These are phyloP conservation scores for Sphagnum fallax DNA, from an alignment of 228 moss, liverwort and hornwort species.

Conservation along the genomic window DNA sequence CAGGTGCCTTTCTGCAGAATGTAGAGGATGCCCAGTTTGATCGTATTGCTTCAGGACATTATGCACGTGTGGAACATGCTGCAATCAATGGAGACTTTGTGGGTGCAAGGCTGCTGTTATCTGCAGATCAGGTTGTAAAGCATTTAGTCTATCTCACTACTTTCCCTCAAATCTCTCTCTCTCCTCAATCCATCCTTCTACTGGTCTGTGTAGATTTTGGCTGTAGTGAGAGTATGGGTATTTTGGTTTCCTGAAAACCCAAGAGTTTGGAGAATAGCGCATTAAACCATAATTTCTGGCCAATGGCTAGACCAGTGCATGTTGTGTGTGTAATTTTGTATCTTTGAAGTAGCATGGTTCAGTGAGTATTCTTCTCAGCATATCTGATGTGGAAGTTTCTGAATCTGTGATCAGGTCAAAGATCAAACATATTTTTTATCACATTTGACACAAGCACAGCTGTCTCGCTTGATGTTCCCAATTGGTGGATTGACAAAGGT, in stretches of 20 bases:
- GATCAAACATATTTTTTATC: slow-evolving; percentile 98
- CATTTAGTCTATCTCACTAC: no score
- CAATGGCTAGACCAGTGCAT: no score
- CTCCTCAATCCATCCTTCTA: no score
- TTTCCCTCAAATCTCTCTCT: no score
- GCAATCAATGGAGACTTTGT: slow-evolving; percentile 1
- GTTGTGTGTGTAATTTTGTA: no score
- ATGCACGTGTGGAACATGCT: slow-evolving; percentile 58
- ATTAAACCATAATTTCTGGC: no score
- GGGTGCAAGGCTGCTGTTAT: slow-evolving; percentile 52
- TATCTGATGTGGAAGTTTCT: neutral
- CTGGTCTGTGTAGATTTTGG: no score
- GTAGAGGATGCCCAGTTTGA: slow-evolving; percentile 65
- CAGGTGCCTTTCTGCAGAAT: slow-evolving; percentile 81
- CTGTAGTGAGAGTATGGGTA: no score
- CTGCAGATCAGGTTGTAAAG: slow-evolving; percentile 63
- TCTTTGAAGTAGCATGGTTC: no score
- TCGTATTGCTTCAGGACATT: slow-evolving; percentile 93
- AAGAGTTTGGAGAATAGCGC: no score
- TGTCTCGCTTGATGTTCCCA: slow-evolving; percentile 80
- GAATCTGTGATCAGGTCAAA: slow-evolving; percentile 44
- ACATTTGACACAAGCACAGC: slow-evolving; percentile 64
- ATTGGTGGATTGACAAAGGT: slow-evolving; percentile 80
- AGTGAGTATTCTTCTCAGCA: no score
- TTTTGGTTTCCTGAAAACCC: no score